These are phyloP conservation scores for Cercophora samala DNA, from an alignment of 495 filamentous ascomycete genomes.

Conservation along the genomic window DNA sequence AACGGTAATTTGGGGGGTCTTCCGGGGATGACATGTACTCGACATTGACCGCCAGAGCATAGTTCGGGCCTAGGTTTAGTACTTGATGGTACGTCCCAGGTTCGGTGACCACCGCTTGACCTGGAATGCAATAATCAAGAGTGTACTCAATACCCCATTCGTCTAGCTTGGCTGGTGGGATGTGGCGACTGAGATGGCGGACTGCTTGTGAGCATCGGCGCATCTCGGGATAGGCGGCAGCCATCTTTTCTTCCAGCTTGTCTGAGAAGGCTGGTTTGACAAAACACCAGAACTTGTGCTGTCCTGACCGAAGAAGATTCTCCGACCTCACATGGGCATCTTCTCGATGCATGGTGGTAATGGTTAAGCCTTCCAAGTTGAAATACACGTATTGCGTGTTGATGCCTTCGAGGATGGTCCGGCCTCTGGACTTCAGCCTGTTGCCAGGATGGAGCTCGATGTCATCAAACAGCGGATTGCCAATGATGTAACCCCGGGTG, in stretches of 20 bases:
- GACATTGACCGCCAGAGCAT: constrained; percentile 36
- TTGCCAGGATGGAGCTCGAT: constrained; percentile 33
- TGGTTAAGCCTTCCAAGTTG: constrained; percentile 33
- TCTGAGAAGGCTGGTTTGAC: constrained; percentile 28
- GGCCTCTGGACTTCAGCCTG: constrained; percentile 32
- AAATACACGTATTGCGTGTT: constrained; percentile 38
- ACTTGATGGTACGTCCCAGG: constrained; percentile 37
- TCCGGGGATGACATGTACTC: constrained; percentile 35
- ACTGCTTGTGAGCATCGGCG: constrained; percentile 33
- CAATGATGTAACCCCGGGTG: constrained; percentile 31
- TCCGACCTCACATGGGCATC: constrained; percentile 37
- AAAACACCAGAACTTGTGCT: constrained; percentile 39
- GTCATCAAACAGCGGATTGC: constrained; percentile 35
- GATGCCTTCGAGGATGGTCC: constrained; percentile 29
- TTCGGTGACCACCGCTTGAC: constrained; percentile 35
- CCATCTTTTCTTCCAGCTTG: constrained; percentile 29
- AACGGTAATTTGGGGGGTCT: constrained; percentile 26
- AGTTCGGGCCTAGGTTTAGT: constrained; percentile 36
- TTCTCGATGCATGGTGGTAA: constrained; percentile 37
- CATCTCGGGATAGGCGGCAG: constrained; percentile 28
- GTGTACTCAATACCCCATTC: constrained; percentile 37
- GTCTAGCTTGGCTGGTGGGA: constrained; percentile 30
- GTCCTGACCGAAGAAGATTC: constrained; percentile 33
- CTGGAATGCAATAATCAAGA: constrained; percentile 34
- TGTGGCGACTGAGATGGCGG: constrained; percentile 35